Conservation (phyloP, 805 yeast species). For the Wickerhamiella siamensis region DNA sequence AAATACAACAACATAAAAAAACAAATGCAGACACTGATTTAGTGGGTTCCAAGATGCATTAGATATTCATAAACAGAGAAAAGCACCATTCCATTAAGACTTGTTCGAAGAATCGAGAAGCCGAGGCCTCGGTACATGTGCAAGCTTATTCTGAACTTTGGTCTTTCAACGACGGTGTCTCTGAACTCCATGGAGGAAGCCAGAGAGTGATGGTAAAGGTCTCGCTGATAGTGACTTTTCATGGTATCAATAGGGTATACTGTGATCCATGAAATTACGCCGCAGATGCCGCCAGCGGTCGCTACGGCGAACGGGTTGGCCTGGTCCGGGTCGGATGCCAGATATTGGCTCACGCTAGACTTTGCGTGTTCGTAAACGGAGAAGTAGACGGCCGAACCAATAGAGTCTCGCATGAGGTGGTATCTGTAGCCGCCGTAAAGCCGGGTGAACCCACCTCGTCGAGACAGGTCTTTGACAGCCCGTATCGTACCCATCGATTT, state of each 20-base stretch:
- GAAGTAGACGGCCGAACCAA: slow-evolving; percentile 62
- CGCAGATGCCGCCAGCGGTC: slow-evolving; percentile 67
- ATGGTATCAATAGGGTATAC: slow-evolving; percentile 74
- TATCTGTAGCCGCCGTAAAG: slow-evolving; percentile 60
- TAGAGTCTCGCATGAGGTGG: slow-evolving; percentile 53
- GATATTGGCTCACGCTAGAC: slow-evolving; percentile 27
- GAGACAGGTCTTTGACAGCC: slow-evolving; percentile 40
- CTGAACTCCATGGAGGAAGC: slow-evolving; percentile 31
- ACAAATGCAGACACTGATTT: no score
- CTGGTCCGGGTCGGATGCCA: slow-evolving; percentile 17
- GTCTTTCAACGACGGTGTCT: slow-evolving; percentile 25
- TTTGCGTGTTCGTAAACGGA: slow-evolving; percentile 64
- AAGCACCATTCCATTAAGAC: slow-evolving; percentile 60
- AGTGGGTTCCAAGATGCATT: slow-evolving; percentile 28
- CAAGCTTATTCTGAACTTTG: slow-evolving; percentile 24
- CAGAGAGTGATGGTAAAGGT: slow-evolving; percentile 54
- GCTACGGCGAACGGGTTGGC: slow-evolving; percentile 36
- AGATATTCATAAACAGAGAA: slow-evolving; percentile 57
- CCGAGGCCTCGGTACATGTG: slow-evolving; percentile 64
- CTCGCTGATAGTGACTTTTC: slow-evolving; percentile 62
- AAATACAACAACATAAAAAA: no score
- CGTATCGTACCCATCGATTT: slow-evolving; percentile 27
- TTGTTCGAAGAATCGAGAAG: slow-evolving; percentile 56
- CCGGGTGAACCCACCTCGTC: slow-evolving; percentile 46
- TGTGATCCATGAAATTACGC: slow-evolving; percentile 57